Evolutionary conservation across 2,329 filamentous ascomycete species (phyloP).

Genomic region (Fusarium globosum): DNA sequence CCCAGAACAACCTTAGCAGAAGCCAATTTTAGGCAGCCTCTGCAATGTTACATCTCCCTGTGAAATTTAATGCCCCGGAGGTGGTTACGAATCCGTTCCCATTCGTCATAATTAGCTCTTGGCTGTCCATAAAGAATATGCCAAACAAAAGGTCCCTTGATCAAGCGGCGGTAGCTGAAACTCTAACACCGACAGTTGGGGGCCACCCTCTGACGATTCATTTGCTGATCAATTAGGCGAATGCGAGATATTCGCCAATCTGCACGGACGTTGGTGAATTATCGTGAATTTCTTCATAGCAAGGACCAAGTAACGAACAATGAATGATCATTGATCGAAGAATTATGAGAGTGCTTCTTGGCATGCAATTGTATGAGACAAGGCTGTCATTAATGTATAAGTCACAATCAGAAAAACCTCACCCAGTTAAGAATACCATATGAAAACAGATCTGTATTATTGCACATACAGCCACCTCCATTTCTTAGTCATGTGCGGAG

Average conservation of each 20-base stretch:
- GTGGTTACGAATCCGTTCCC: not conserved
- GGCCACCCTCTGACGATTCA: slow-evolving; percentile 18
- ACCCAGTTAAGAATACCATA: not conserved
- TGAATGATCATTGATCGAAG: not conserved
- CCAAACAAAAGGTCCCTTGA: slow-evolving; percentile 34
- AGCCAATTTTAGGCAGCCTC: slow-evolving; percentile 35
- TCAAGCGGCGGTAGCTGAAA: slow-evolving; percentile 25
- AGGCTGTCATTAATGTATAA: not conserved
- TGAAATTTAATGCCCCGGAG: not conserved
- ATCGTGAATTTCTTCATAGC: not conserved
- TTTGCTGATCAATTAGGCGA: slow-evolving; percentile 8
- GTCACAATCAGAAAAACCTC: not conserved
- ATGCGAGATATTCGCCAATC: slow-evolving; percentile 12
- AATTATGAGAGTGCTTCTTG: not conserved
- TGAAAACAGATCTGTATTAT: not conserved
- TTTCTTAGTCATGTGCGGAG: not conserved
- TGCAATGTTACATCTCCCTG: slow-evolving; percentile 15
- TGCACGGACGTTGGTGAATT: not conserved
- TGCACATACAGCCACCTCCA: not conserved
- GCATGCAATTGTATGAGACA: not conserved
- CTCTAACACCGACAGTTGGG: slow-evolving; percentile 25
- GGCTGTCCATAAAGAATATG: not conserved
- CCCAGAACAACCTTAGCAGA: slow-evolving; percentile 17
- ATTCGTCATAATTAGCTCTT: slow-evolving; percentile 21
- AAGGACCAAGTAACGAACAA: not conserved